Evolutionary conservation across 345 rosid species (phyloP), one percentile per base, ranked within the genome.

Genomic region (Camelina hispida): DNA sequence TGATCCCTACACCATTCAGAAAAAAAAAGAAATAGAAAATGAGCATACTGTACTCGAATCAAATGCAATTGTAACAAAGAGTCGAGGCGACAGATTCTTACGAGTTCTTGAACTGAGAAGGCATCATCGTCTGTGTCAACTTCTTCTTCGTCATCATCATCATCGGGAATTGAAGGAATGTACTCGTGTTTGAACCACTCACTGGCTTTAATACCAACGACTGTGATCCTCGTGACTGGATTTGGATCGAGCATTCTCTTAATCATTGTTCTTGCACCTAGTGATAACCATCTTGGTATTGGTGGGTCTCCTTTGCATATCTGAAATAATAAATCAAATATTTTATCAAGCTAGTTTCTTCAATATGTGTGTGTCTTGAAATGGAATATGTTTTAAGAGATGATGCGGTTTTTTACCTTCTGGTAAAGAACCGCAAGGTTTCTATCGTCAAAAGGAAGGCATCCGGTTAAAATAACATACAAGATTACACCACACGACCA

Each of bases 401-500:
- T 47, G 60, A 74, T 62, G 57, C 1, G 14, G 37, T 38, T 47
- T 28, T 28, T 28, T 80, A 95, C 99, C 97, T 92, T 95, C 64
- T 91, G 95, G 78, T 91, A 95, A 52, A 95, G 91, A 77, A 88
- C 97, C 5, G 87, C 96, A 34, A 95, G 95, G 79, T 95, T 95
- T 78, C 99, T 84, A 59, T 95, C 99, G 62, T 95, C 97, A 11
- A 95, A 95, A 25, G 99, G 99, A 71, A 95, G 96, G 74, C 79
- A 89, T 52, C 97, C 99, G 0, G 88, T 91, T 47, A 95, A 86
- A 74, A 91, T 85, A 14, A 91, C 97, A 34, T 90, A 95, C 47
- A 95, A 81, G 75, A 95, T 88, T 48, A 95, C 96, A 5, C 99
- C 99, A 30, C 97, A 91, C 0, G 97, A 91, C 99, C 99, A 91